phyloP scores from a whole-genome alignment of 2,329 filamentous ascomycete genomes.

The Beauveria australis region DNA sequence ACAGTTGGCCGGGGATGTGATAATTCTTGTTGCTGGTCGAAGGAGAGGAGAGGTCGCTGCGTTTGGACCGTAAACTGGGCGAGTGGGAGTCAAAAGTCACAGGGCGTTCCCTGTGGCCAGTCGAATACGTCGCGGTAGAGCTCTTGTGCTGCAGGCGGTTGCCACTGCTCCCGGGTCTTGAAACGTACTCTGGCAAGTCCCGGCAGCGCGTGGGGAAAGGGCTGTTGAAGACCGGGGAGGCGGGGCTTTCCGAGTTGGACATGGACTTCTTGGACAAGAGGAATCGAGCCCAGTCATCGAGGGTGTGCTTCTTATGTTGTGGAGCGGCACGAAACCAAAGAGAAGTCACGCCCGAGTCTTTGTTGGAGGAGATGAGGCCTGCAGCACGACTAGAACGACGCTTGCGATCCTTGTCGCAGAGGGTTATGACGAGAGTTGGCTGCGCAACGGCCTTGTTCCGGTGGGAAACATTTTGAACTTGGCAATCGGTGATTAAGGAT shows the following conservation, averaged over 20 bases:
- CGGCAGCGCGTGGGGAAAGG: conserved; percentile 38
- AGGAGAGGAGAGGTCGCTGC: conserved; percentile 54
- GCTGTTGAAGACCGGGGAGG: conserved; percentile 45
- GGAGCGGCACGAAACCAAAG: conserved; percentile 49
- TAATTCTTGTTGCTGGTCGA: conserved; percentile 39
- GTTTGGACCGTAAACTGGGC: conserved; percentile 52
- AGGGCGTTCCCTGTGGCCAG: conserved; percentile 38
- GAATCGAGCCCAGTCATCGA: conserved; percentile 52
- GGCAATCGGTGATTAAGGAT: conserved; percentile 45
- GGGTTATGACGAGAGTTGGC: conserved; percentile 50
- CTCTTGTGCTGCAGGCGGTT: conserved; percentile 38
- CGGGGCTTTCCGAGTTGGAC: conserved; percentile 43
- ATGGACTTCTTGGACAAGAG: conserved; percentile 39
- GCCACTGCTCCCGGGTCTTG: conserved; percentile 34
- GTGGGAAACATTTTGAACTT: conserved; percentile 50
- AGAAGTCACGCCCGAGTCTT: conserved; percentile 39
- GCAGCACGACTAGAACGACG: conserved; percentile 56
- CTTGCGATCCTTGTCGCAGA: conserved; percentile 55
- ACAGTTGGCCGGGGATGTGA: conserved; percentile 36
- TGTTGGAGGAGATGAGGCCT: conserved; percentile 42
- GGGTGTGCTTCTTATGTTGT: conserved; percentile 42
- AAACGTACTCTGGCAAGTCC: conserved; percentile 33
- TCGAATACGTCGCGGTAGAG: conserved; percentile 40
- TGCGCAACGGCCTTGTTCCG: conserved; percentile 53
- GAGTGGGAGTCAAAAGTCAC: conserved; percentile 48